These are phyloP conservation scores for Carex pumila DNA, from an alignment of 176 grass and related monocot genomes.

Conservation along the genomic window DNA sequence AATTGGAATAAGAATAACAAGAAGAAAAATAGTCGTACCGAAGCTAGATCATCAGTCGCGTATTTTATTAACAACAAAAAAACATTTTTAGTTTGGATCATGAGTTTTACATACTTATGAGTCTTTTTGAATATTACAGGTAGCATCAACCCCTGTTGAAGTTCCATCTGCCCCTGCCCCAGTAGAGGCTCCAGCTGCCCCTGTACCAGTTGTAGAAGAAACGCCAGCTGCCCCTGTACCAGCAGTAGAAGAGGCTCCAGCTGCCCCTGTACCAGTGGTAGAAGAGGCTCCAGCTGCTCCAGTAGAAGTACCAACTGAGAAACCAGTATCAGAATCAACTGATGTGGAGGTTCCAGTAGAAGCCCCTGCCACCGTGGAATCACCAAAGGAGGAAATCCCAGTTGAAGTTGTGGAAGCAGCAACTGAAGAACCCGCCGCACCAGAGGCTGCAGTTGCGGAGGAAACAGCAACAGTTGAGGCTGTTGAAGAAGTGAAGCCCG, in stretches of 20 bases:
- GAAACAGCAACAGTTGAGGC: neutral
- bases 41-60: neutral
- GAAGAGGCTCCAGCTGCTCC: neutral
- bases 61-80: neutral
- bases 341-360: neutral
- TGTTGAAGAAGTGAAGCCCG: constrained; percentile 12
- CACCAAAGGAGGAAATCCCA: neutral
- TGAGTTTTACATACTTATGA: neutral
- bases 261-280: neutral
- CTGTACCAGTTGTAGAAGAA: constrained; percentile 1
- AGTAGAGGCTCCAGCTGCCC: constrained; percentile 10
- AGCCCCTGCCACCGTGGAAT: constrained; percentile 3
- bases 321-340: constrained; percentile 2
- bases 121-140: neutral
- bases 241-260: constrained; percentile 20
- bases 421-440: neutral
- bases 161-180: neutral
- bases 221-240: neutral
- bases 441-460: neutral
- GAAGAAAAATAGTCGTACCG: neutral
- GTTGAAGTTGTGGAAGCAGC: neutral
- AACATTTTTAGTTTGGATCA: neutral
- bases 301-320: neutral
- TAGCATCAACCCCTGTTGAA: constrained; percentile 2
- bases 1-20: neutral